Base-by-base conservation (phyloP, 1,284 basidiomycete genomes). In the Coriolopsis trogii region DNA sequence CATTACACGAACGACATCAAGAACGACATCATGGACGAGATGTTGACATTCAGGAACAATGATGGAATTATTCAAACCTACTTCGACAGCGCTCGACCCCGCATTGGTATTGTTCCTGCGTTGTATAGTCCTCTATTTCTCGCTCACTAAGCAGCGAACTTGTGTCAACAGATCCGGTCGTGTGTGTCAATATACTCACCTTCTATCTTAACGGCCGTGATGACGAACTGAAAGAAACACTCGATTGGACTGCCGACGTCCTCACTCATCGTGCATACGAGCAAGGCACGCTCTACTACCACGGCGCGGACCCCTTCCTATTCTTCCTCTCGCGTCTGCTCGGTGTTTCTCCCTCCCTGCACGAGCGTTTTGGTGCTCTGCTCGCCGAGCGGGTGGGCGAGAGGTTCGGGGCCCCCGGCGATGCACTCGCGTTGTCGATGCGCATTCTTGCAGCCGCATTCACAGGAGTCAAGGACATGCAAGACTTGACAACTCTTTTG, bases 291-390 rank as follows among this genome's bases (percentile, higher is more conserved):
- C 70, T 77, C 15, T 84, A 84, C 64, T 84, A 84, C 57, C 69
- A 70, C 33, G 73, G 73, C 0, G 66, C 78, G 0, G 81, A 82
- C 59, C 71, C 70, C 44, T 82, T 82, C 63, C 71, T 84, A 8
- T 83, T 70, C 62, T 82, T 82, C 68, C 63, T 81, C 44, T 67
- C 70, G 39, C 77, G 81, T 10, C 71, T 84, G 6, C 67, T 83
- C 16, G 54, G 63, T 4, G 49, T 51, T 6, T 70, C 75, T 10
- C 21, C 31, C 3, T 7, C 26, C 50, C 46, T 78, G 6, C 71
- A 71, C 18, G 55, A 58, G 3, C 53, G 64, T 16, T 57, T 81
- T 46, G 65, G 62, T 31, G 64, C 70, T 0, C 57, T 80, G 12
- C 67, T 81, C 46, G 67, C 63, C 18, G 71, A 76, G 45, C 73